Evolutionary conservation across 768 basidiomycete species (phyloP).

Genomic region (Hortiboletus flavorubellus): DNA sequence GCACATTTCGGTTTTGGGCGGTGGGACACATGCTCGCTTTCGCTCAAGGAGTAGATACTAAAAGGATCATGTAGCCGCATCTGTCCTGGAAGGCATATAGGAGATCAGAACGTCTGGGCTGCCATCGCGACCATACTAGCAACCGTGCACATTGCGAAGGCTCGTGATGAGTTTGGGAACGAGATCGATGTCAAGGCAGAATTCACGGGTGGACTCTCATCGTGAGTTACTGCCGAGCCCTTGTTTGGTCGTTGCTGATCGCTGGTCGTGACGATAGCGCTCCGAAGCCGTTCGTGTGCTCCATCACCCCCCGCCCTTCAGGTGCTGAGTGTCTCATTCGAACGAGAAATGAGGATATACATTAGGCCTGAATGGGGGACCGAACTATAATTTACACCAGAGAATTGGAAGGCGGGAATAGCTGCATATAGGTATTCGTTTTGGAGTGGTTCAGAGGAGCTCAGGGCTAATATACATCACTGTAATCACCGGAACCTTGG

Average conservation of each 20-base stretch:
- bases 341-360: background rate
- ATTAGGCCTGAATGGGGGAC: background rate
- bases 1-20: slow-evolving; percentile 26
- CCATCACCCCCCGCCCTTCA: slow-evolving; percentile 16
- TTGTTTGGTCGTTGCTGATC: background rate
- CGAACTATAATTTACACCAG: background rate
- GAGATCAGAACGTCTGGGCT: slow-evolving; percentile 32
- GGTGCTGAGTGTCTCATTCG: slow-evolving; percentile 15
- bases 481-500: too few species aligned
- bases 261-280: slow-evolving; percentile 3
- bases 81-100: slow-evolving; percentile 37
- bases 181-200: slow-evolving; percentile 25
- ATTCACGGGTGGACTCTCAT: slow-evolving; percentile 23
- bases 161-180: slow-evolving; percentile 27
- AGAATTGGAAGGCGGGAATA: too few species aligned
- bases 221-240: slow-evolving; percentile 5
- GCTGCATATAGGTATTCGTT: too few species aligned
- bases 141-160: slow-evolving; percentile 26
- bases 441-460: too few species aligned
- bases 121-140: slow-evolving; percentile 31
- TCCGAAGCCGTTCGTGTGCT: slow-evolving; percentile 27
- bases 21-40: slow-evolving; percentile 7
- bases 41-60: background rate
- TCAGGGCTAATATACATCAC: too few species aligned
- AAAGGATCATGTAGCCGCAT: slow-evolving; percentile 14